Conservation (phyloP, 2,329 filamentous ascomycete genomes). For the Aspergillus candidus region DNA sequence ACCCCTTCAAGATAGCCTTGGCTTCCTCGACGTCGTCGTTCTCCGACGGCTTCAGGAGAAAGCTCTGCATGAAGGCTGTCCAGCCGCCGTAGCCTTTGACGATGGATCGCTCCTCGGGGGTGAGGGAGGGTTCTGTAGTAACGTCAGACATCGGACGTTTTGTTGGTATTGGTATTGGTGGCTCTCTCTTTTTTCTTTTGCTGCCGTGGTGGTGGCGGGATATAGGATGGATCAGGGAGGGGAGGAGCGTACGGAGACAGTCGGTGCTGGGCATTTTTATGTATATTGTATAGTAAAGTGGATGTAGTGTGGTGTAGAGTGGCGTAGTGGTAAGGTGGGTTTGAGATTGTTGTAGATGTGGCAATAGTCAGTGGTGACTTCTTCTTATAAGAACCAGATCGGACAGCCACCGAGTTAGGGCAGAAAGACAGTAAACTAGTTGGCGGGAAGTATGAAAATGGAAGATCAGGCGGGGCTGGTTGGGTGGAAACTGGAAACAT, state of each 20-base stretch:
- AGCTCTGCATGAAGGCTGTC: slow-evolving; percentile 19
- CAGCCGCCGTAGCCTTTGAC: slow-evolving; percentile 25
- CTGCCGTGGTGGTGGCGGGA: background rate
- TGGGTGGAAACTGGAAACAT: no score
- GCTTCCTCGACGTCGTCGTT: slow-evolving; percentile 20
- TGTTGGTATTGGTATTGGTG: background rate
- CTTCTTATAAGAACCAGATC: no score
- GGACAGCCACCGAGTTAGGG: no score
- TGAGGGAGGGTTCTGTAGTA: slow-evolving; percentile 21
- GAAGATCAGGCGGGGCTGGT: no score
- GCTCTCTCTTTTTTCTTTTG: background rate
- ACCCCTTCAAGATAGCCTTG: slow-evolving; percentile 10
- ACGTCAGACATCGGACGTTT: background rate
- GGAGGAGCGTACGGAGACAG: slow-evolving; percentile 1
- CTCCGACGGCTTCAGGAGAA: slow-evolving; percentile 21
- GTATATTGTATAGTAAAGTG: no score
- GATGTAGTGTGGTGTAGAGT: no score
- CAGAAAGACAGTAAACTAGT: no score
- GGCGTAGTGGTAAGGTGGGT: no score
- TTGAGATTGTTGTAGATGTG: no score
- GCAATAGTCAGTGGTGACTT: no score
- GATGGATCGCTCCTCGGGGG: slow-evolving; percentile 18
- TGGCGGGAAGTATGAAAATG: no score
- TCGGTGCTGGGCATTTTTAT: slow-evolving; percentile 12
- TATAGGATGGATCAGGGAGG: background rate